Conservation (phyloP, 441 rosid genomes). For the Metrosideros polymorpha region DNA sequence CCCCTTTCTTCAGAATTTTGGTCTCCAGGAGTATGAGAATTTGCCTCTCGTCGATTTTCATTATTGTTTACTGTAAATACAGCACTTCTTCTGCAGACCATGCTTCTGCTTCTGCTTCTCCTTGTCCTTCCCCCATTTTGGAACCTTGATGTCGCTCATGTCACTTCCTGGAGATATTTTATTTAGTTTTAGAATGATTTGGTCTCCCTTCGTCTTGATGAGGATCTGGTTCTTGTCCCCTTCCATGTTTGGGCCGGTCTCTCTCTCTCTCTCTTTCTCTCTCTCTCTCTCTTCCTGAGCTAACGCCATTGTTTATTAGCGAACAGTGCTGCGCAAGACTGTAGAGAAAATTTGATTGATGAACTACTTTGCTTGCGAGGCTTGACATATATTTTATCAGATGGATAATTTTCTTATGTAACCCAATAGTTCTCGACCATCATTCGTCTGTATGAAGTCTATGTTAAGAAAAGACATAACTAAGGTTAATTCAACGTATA, state of each 20-base stretch:
- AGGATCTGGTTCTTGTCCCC: background rate
- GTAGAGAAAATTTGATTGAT: background rate
- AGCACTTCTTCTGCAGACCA: background rate
- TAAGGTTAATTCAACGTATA: no score
- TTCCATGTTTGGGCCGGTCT: background rate
- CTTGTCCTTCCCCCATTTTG: no score
- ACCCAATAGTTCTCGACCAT: background rate
- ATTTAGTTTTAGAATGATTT: background rate
- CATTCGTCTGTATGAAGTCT: background rate
- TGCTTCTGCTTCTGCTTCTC: background rate
- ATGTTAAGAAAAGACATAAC: background rate
- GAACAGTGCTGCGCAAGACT: conserved; percentile 18
- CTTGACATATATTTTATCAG: background rate
- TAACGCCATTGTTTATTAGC: conserved; percentile 13
- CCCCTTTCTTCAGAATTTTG: background rate
- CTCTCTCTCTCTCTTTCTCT: background rate
- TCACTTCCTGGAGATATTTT: background rate
- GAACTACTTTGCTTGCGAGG: conserved; percentile 30
- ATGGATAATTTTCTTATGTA: background rate
- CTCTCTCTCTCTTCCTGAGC: background rate
- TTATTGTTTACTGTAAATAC: conserved; percentile 5
- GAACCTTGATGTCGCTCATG: background rate
- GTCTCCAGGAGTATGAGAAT: background rate
- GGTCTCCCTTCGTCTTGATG: background rate
- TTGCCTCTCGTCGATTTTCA: background rate